Evolutionary conservation across 2,329 filamentous ascomycete species (phyloP).

Genomic region (Fusarium duplospermum): DNA sequence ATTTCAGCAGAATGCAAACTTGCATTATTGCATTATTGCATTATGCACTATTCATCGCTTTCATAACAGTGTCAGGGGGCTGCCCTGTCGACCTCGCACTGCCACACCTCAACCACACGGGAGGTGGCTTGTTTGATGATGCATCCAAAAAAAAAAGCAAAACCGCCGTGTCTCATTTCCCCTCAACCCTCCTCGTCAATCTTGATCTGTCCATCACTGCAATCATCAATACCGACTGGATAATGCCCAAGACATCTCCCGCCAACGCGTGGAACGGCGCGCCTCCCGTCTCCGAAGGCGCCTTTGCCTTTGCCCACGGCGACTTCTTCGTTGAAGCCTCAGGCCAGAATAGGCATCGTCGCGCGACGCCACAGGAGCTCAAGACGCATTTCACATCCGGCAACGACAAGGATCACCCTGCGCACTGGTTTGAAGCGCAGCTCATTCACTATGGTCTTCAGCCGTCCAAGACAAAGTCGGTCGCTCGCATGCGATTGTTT

Average conservation of each 20-base stretch:
- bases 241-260: slow-evolving; percentile 16
- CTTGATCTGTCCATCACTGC: not conserved
- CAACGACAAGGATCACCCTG: slow-evolving; percentile 61
- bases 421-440: slow-evolving; percentile 72
- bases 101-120: not conserved
- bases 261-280: slow-evolving; percentile 24
- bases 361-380: slow-evolving; percentile 57
- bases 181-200: not conserved
- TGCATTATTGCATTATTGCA: no score
- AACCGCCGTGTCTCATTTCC: not conserved
- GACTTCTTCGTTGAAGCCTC: slow-evolving; percentile 58
- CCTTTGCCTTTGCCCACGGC: slow-evolving; percentile 57
- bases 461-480: slow-evolving; percentile 67
- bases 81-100: not conserved
- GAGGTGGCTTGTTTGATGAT: not conserved
- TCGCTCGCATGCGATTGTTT: slow-evolving; percentile 68
- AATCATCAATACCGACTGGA: not conserved
- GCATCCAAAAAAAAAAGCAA: not conserved
- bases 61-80: no score
- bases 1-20: no score
- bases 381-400: slow-evolving; percentile 57
- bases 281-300: slow-evolving; percentile 43
- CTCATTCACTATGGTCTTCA: slow-evolving; percentile 71
- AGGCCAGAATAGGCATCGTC: slow-evolving; percentile 58
- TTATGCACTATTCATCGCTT: no score